Evolutionary conservation across 2,329 filamentous ascomycete species (phyloP), one percentile per base, ranked within the genome.

Genomic region (Periconia macrospinosa): DNA sequence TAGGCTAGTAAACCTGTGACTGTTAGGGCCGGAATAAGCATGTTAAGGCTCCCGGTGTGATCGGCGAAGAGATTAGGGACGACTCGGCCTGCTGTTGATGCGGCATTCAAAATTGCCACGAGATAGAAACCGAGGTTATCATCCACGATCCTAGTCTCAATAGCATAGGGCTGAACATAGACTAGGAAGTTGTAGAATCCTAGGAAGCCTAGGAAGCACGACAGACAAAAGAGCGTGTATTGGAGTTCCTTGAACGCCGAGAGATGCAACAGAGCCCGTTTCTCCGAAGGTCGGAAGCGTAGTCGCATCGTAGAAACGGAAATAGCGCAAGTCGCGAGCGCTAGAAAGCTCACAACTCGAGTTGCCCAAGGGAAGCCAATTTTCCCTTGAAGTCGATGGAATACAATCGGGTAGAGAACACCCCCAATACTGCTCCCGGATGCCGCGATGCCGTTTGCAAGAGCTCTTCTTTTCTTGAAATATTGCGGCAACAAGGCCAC

Each of bases 301-400:
- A 86, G 60, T 2, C 82, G 80, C 19, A 49, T 49, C 19, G 17
- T n/a, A 13, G 20, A 14, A 14, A 41, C 20, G 7, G 47, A 14
- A 40, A 49, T 23, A 6, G 37, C n/a, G 8, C 17, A 23, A 5
- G 40, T 41, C n/a, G 20, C 19, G 3, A 49, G 37, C 35, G 23
- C 23, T 35, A 87, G 75, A 47, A 88, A 78, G 0, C 81, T 85
- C 44, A 86, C 74, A 0, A 79, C 78, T 0, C 84, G 75, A 35
- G 86, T 77, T 0, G 85, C 84, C 83, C 84, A 86, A 0, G 76
- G 76, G 62, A 86, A 87, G 0, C 85, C 85, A 3, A 86, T 68
- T 19, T 19, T 27, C 11, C 23, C 19, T 23, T 45, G 15, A 30
- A 19, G 19, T 14, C 19, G 43, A 15, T 45, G 23, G 43, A 45